A percentile compares a stretch with the other conserved stretches of the same genome.
Conservation (phyloP, 1,284 basidiomycete genomes). For the Sphagnurus paluster region DNA sequence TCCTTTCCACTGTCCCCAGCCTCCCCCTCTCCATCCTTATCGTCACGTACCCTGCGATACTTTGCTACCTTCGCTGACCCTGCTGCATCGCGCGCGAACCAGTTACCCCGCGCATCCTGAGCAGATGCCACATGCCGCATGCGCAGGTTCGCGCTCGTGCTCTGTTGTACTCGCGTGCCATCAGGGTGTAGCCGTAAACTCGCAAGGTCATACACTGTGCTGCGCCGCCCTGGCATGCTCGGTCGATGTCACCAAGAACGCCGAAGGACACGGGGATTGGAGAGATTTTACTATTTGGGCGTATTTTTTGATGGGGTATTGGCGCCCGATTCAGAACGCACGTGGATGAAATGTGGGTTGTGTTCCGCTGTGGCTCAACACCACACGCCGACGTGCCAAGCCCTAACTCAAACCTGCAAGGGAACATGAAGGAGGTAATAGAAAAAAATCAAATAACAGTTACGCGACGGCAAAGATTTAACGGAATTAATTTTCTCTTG, state of each 20-base stretch:
- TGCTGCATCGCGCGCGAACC: slow-evolving; percentile 46
- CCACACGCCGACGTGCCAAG: too few species aligned
- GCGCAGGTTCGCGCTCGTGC: slow-evolving; percentile 26
- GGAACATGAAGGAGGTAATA: too few species aligned
- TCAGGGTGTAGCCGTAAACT: slow-evolving; percentile 60
- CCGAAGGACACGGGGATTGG: not conserved
- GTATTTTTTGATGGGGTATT: not conserved
- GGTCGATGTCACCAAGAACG: not conserved
- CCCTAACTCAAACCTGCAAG: too few species aligned
- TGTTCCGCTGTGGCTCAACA: too few species aligned
- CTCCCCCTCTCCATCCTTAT: slow-evolving; percentile 17
- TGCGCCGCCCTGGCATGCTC: slow-evolving; percentile 45
- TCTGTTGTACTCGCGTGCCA: slow-evolving; percentile 54
- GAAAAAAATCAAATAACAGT: too few species aligned
- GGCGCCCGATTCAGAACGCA: not conserved
- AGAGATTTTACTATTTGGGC: not conserved
- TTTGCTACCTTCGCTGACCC: slow-evolving; percentile 26
- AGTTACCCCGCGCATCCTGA: slow-evolving; percentile 42
- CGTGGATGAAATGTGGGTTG: slow-evolving; percentile 6
- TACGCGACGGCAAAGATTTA: too few species aligned
- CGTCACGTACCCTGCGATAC: slow-evolving; percentile 18
- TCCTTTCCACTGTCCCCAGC: not conserved
- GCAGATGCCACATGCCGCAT: slow-evolving; percentile 28
- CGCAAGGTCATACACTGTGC: slow-evolving; percentile 59
- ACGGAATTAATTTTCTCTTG: too few species aligned